A percentile compares a stretch with the other conserved stretches of the same genome.
These are phyloP conservation scores for Fraxinus platypoda DNA, from an alignment of 305 asterid genomes.

Conservation along the genomic window DNA sequence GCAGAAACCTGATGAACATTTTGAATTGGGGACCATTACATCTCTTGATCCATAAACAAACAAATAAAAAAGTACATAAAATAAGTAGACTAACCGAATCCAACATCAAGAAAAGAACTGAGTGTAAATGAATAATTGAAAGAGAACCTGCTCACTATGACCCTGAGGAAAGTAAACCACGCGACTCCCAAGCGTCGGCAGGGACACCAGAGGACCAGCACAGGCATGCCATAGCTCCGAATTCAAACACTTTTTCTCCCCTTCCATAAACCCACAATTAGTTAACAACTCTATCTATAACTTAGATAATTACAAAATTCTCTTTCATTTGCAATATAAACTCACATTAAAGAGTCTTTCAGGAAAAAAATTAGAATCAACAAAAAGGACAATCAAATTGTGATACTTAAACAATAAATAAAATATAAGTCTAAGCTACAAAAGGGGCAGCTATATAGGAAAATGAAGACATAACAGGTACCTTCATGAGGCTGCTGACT, in stretches of 20 bases:
- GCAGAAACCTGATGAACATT: slow-evolving; percentile 71
- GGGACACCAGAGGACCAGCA: slow-evolving; percentile 95
- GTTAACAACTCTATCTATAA: slow-evolving; percentile 14
- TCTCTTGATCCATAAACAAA: background rate
- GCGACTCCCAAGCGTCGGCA: slow-evolving; percentile 74
- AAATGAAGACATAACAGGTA: slow-evolving; percentile 31
- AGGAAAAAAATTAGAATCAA: slow-evolving; percentile 15
- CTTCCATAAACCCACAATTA: slow-evolving; percentile 47
- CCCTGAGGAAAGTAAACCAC: slow-evolving; percentile 98
- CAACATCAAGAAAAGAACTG: slow-evolving; percentile 8
- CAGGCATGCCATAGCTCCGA: slow-evolving; percentile 99
- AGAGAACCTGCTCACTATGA: slow-evolving; percentile 88
- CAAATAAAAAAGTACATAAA: background rate
- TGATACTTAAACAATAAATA: slow-evolving; percentile 4
- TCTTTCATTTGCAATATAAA: slow-evolving; percentile 16
- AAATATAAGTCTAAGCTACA: background rate
- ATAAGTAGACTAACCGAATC: slow-evolving; percentile 1
- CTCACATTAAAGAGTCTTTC: slow-evolving; percentile 16
- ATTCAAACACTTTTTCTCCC: slow-evolving; percentile 91
- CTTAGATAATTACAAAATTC: slow-evolving; percentile 6
- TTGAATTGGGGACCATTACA: slow-evolving; percentile 35
- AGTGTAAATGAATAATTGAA: slow-evolving; percentile 7
- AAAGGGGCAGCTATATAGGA: slow-evolving; percentile 25
- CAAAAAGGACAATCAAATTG: slow-evolving; percentile 32
- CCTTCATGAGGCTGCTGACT: slow-evolving; percentile 96